Base-by-base conservation (phyloP, 2,329 filamentous ascomycete genomes). In the Diaporthe eres region DNA sequence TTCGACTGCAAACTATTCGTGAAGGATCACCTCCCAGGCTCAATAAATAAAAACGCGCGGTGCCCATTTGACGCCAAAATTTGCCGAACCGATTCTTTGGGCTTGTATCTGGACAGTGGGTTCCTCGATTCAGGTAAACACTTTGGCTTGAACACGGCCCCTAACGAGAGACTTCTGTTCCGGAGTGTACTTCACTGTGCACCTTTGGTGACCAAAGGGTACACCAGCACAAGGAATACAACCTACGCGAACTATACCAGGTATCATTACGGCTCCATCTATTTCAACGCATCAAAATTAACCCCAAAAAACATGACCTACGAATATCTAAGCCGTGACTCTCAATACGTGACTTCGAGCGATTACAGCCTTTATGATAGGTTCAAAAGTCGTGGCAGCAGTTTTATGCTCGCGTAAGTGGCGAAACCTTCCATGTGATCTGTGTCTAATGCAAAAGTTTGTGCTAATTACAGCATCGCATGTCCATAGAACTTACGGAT, bases 141-240 rank as follows among this genome's bases (percentile, higher is more conserved):
- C 22, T 31, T 80, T 3, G 80, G 79, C 2, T 75, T 81, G 19
- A 80, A 79, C 57, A 60, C 73, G 1, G 75, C 74, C 0, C 25
- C 31, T 15, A 25, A 75, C 0, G 73, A 81, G 25, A 65, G 78
- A n/a, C 60, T 78, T 12, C 31, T 57, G 22, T 55, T 65, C 58
- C 53, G 72, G 13, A 37, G 12, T 12, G 58, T 51, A n/a, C 9
- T 67, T 15, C 72, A 74, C n/a, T 74, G 72, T 39, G 61, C 63
- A 9, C 73, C 73, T 4, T 15, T 75, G 1, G 25, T 22, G 19
- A 71, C 73, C 13, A 39, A 61, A 28, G 67, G 72, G 0, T 74
- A 60, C 22, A 71, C 53, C 22, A 51, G 51, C 19, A 53, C 34
- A 37, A 31, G 58, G 28, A 75, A 71, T 19, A 25, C 37, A 22